These are phyloP conservation scores for Rauvolfia tetraphylla DNA, from an alignment of 257 asterid species.

Conservation along the genomic window DNA sequence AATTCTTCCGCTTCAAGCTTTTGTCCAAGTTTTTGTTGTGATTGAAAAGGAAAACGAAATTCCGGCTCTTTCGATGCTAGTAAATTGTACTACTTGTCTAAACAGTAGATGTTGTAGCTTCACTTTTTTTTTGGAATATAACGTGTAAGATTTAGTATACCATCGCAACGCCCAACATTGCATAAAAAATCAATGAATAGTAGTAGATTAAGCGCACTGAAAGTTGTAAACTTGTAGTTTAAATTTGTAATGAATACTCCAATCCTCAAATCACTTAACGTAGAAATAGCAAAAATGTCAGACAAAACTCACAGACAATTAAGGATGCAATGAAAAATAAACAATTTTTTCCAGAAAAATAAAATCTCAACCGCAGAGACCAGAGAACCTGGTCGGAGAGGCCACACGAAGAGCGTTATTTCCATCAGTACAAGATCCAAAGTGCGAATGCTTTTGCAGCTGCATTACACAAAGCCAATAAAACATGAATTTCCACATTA, in stretches of 20 bases:
- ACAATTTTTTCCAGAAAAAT: background rate
- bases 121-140: background rate
- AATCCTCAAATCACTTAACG: background rate
- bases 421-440: slow-evolving; percentile 27
- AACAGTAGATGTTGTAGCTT: background rate
- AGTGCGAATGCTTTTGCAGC: slow-evolving; percentile 26
- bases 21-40: background rate
- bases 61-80: background rate
- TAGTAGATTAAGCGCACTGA: no score
- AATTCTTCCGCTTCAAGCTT: background rate
- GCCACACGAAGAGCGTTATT: slow-evolving; percentile 42
- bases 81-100: background rate
- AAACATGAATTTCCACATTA: background rate
- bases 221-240: background rate
- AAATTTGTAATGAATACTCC: background rate
- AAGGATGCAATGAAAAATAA: background rate
- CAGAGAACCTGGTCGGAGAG: slow-evolving; percentile 46
- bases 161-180: background rate
- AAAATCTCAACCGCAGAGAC: background rate
- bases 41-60: background rate
- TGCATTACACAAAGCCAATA: slow-evolving; percentile 10
- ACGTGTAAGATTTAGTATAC: background rate
- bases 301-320: background rate
- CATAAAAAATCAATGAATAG: background rate
- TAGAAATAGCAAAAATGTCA: background rate